Evolutionary conservation across 2,329 filamentous ascomycete species (phyloP), one percentile per base, ranked within the genome.

Genomic region (Fusarium sp.): DNA sequence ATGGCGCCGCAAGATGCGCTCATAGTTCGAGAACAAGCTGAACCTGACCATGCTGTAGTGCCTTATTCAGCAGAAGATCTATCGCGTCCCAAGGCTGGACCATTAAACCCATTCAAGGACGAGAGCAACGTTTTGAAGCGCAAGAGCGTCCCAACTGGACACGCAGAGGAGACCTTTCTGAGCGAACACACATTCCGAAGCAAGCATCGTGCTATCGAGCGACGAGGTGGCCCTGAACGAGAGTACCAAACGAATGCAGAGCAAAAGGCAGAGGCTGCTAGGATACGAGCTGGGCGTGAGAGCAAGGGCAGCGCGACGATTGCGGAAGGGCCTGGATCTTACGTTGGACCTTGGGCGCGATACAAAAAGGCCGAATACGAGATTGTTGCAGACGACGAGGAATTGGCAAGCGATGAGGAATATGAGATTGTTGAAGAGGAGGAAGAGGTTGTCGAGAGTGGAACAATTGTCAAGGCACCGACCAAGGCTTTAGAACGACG

Each of bases 321-420:
- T 42, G 92, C 95, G 0, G 95, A 97, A 77, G 96, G 96, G 1
- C 91, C 94, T 12, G 92, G 92, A 59, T 92, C 94, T 49, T 99
- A 99, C 81, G 88, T 97, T 41, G 97, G 97, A 0, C 97, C 96
- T 0, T 99, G 97, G 97, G 97, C 96, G 13, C 91, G 88, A 79
- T 97, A 97, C 79, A 87, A 87, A 75, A 87, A 90, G 71, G 86
- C 91, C 54, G 90, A 95, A 72, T 92, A 93, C 76, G 92, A 94
- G 72, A 88, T 93, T 65, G 90, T 93, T 22, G 90, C 86, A 53
- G 90, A 90, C n/a, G 92, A 90, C 47, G 93, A 93, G 71, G 90
- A 94, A 80, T 86, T 97, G 45, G 92, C 88, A 9, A 93, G 91
- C 75, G 93, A 93, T 70, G 92, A 94, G 79, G 93, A 95, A 77